These are phyloP conservation scores for Acacia acuminata DNA, from an alignment of 306 rosid species.

Conservation along the genomic window DNA sequence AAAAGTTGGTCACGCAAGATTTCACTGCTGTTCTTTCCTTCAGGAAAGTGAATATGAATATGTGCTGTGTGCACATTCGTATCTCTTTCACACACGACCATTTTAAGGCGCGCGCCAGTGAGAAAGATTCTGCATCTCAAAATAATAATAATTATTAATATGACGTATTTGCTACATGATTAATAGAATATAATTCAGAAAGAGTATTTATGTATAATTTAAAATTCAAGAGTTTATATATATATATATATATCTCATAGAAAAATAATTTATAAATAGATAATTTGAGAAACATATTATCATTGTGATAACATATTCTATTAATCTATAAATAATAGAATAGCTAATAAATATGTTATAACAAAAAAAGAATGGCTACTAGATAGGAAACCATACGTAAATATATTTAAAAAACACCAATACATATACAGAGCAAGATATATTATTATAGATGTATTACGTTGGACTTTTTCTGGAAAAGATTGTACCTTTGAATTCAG, in stretches of 20 bases:
- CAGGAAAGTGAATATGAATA: background rate
- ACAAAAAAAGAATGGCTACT: background rate
- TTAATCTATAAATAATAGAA: background rate
- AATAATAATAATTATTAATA: no score
- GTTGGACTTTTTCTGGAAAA: no score
- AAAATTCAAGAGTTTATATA: background rate
- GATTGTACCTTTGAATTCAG: background rate
- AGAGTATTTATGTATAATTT: background rate
- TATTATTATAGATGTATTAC: no score
- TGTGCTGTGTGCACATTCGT: background rate
- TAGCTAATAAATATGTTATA: background rate
- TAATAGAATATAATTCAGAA: background rate
- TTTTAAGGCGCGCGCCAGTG: background rate
- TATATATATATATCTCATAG: no score
- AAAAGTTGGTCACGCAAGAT: background rate
- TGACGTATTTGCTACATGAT: background rate
- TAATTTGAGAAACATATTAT: no score
- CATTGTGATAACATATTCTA: background rate
- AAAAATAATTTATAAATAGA: no score
- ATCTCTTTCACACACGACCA: background rate
- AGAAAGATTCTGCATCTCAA: background rate
- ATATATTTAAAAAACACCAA: background rate
- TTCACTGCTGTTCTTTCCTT: background rate
- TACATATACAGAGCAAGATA: no score
- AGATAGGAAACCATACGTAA: background rate